Conservation (phyloP, 805 yeast genomes). For the Barnettozyma salicaria region DNA sequence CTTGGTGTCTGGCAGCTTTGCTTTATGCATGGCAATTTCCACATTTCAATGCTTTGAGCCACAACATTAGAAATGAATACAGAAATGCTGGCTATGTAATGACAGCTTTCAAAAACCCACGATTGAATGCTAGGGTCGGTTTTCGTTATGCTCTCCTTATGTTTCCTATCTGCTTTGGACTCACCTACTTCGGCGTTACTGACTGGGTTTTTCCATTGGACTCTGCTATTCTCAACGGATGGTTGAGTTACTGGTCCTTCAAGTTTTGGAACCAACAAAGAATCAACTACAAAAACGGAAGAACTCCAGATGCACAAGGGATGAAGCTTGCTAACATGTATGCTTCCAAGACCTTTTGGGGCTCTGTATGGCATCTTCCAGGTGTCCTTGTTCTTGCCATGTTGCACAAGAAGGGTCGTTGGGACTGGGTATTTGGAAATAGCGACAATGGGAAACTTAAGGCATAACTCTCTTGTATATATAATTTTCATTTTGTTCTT, state of each 20-base stretch:
- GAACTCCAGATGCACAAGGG: constrained; percentile 48
- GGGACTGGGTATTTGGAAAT: constrained; percentile 62
- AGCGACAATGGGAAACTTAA: constrained; percentile 14
- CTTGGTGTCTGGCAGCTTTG: constrained; percentile 88
- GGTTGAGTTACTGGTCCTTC: constrained; percentile 77
- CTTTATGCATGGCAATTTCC: constrained; percentile 99
- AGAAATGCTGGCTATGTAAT: constrained; percentile 93
- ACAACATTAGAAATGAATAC: constrained; percentile 82
- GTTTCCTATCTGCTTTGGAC: constrained; percentile 89
- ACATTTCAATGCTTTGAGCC: constrained; percentile 89
- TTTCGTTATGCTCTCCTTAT: constrained; percentile 82
- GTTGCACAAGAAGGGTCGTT: constrained; percentile 91
- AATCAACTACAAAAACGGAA: constrained; percentile 40
- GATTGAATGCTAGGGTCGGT: constrained; percentile 87
- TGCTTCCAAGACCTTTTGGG: constrained; percentile 89
- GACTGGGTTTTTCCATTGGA: constrained; percentile 80
- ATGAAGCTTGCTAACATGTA: constrained; percentile 52
- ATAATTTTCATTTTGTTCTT: no score
- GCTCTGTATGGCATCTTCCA: constrained; percentile 91
- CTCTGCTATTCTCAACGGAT: constrained; percentile 73
- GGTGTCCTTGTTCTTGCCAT: constrained; percentile 84
- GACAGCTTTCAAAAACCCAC: constrained; percentile 92
- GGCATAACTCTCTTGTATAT: constrained; percentile 1
- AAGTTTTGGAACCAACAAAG: constrained; percentile 84
- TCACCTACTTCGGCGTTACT: constrained; percentile 72